These are phyloP conservation scores for Botrytis galanthina DNA, from an alignment of 2,329 filamentous ascomycete genomes.

Conservation along the genomic window DNA sequence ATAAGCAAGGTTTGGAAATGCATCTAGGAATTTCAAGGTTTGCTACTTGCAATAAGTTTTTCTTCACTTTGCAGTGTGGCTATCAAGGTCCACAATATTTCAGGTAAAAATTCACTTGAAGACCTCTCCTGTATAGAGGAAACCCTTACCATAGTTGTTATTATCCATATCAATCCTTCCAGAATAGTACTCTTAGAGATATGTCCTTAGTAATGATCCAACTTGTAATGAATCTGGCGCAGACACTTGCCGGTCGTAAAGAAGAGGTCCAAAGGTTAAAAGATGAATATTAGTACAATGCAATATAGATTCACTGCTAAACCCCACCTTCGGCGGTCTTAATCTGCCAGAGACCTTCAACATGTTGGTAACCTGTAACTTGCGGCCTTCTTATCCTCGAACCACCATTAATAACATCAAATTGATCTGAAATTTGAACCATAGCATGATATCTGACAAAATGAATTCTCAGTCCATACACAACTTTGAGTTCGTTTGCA, in stretches of 20 bases:
- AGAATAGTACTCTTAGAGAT: too few species aligned
- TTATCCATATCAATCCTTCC: rapidly evolving
- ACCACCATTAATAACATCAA: background rate
- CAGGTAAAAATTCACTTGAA: background rate
- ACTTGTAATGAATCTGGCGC: background rate
- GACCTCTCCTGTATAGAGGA: background rate
- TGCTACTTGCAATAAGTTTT: background rate
- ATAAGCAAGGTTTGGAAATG: background rate
- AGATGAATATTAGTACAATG: background rate
- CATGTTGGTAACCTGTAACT: background rate
- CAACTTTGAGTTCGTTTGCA: background rate
- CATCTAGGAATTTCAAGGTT: background rate
- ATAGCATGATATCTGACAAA: background rate
- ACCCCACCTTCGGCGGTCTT: too few species aligned
- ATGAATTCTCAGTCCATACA: background rate
- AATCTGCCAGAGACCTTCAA: background rate
- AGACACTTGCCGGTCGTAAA: background rate
- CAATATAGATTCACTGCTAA: background rate
- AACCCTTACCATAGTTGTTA: background rate
- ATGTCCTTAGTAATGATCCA: background rate
- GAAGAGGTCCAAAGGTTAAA: background rate
- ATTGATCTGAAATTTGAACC: background rate
- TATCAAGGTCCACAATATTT: background rate
- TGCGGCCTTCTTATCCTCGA: background rate
- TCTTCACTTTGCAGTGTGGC: background rate